Evolutionary conservation across 768 basidiomycete species (phyloP), one percentile per base, ranked within the genome.

Genomic region (Auriculariales sp.): DNA sequence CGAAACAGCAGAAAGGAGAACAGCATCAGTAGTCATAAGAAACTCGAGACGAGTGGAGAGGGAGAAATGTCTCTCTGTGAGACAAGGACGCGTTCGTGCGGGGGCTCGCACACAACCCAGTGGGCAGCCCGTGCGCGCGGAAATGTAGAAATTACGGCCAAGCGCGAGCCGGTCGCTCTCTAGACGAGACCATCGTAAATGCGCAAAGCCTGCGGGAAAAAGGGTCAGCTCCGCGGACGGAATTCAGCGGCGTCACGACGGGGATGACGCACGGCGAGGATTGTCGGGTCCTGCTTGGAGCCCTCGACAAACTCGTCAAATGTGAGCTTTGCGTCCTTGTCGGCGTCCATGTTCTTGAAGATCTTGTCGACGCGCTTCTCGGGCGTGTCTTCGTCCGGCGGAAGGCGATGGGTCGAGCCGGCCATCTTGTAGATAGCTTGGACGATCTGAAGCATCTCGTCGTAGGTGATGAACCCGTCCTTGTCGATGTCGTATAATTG

Each of bases 281-380:
- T 98, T 19, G 94, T 98, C 28, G 95, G 95, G 64, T 99, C 95
- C 64, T 95, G 91, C 68, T 97, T 98, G 65, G 86, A 90, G 28
- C 95, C 95, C 63, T 98, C 92, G 17, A 93, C 91, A 62, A 99
- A 99, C 64, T 99, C 95, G 9, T 93, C 91, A 64, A 82, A 99
- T 0, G 92, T 93, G 49, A 97, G 71, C 59, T 78, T 84, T 5
- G 90, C 87, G 59, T 98, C 88, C 66, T 91, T 91, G 70, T 98
- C 83, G 54, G 81, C 73, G 66, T 98, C 95, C 95, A 99, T 99
- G 60, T 88, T 89, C 50, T 78, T 74, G 71, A 99, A 99, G 55
- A 99, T 98, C 74, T 98, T 99, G 69, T 95, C 88, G 53, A 98
- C 95, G 22, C 95, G 83, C 94, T 98, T 99, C 67, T 98, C 92